Percentiles rank a stretch among this genome's conserved stretches.
These are phyloP conservation scores for Huntiella savannae DNA, from an alignment of 2,329 filamentous ascomycete genomes.

Conservation along the genomic window DNA sequence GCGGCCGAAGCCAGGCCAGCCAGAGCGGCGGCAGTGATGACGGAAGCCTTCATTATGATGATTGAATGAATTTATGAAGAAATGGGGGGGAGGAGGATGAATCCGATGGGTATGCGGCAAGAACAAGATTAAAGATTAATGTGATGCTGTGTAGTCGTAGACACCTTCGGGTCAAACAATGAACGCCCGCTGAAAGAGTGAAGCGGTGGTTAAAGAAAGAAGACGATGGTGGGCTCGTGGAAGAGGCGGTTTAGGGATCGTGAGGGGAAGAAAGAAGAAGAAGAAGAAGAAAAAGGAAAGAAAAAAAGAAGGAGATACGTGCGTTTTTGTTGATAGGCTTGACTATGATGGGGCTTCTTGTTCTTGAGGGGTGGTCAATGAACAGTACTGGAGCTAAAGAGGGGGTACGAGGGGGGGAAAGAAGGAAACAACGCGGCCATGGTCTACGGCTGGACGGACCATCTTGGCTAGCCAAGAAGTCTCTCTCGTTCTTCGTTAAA, in stretches of 20 bases:
- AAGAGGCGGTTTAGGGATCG: conserved; percentile 16
- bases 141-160: conserved; percentile 14
- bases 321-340: not conserved
- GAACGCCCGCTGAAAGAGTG: conserved; percentile 80
- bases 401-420: too few relatives aligned
- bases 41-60: conserved; percentile 55
- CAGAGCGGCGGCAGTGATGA: conserved; percentile 43
- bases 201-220: conserved; percentile 42
- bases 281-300: not conserved
- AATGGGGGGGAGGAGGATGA: conserved; percentile 1
- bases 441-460: too few relatives aligned
- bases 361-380: too few relatives aligned
- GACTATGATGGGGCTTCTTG: too few relatives aligned
- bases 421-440: too few relatives aligned
- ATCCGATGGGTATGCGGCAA: not conserved
- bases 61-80: conserved; percentile 6
- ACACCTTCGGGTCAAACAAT: conserved; percentile 22
- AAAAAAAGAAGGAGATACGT: conserved; percentile 4
- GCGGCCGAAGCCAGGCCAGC: conserved; percentile 35
- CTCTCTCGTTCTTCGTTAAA: too few relatives aligned
- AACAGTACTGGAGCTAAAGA: too few relatives aligned
- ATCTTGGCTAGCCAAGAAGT: too few relatives aligned
- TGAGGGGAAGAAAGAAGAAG: conserved; percentile 28
- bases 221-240: conserved; percentile 10
- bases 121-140: conserved; percentile 9